Evolutionary conservation across 2,329 filamentous ascomycete species (phyloP).

Genomic region (Arachnomyces sp.): DNA sequence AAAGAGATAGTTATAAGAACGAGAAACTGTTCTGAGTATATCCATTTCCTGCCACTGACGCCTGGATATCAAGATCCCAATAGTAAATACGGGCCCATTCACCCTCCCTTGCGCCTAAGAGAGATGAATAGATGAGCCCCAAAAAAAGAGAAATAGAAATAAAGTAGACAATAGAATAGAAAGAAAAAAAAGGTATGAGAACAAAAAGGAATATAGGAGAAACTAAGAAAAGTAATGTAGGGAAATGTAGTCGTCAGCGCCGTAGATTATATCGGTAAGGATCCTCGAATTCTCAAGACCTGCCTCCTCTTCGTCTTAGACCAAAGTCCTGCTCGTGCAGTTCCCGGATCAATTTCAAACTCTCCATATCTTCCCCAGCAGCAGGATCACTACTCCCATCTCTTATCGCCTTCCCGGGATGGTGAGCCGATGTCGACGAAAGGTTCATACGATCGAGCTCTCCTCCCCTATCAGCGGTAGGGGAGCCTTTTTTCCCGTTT

Average conservation of each 20-base stretch:
- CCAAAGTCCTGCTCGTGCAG: conserved; percentile 41
- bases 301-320: conserved; percentile 27
- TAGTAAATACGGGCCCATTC: too few species aligned
- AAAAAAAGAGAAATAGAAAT: background rate
- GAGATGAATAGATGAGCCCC: too few species aligned
- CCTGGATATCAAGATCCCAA: too few species aligned
- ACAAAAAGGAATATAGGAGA: background rate
- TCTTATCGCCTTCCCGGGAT: conserved; percentile 22
- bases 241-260: too few species aligned
- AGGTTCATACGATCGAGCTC: conserved; percentile 16
- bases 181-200: background rate
- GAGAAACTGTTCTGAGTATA: background rate
- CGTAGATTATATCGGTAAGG: background rate
- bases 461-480: conserved; percentile 30
- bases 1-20: conserved; percentile 6
- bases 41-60: too few species aligned
- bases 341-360: conserved; percentile 37
- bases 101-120: too few species aligned
- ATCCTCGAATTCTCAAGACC: conserved; percentile 5
- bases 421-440: conserved; percentile 21
- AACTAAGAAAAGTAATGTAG: too few species aligned
- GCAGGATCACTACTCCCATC: conserved; percentile 21
- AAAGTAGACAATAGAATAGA: conserved; percentile 3
- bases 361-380: conserved; percentile 34
- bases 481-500: conserved; percentile 22